Base-by-base conservation (phyloP, 1,284 basidiomycete species). In the Rhodotorula sp. region DNA sequence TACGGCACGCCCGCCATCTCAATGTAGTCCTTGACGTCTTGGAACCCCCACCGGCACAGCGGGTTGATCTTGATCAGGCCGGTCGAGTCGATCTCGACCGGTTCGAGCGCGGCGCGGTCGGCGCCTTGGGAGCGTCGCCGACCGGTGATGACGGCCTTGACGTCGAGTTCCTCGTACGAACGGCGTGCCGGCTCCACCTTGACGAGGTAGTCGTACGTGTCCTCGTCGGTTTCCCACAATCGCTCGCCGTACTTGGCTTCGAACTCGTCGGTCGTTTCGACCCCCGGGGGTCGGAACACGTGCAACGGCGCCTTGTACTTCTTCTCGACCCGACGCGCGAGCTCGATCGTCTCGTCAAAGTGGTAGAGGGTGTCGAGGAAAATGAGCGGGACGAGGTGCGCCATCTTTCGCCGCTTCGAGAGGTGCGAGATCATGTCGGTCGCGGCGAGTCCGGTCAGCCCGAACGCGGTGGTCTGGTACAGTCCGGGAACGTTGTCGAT, bases 301-400 rank as follows among this genome's bases (percentile, higher is more conserved):
- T 91, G 86, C 56, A 98, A 85, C 3, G 87, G 85, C 34, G 89
- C 85, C 39, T 85, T 83, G 81, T 99, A 99, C 76, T 86, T 88
- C 78, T 86, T 83, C 79, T 90, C 88, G 18, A 93, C 91, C 49
- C 89, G 88, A 67, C 90, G 86, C 3, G 95, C 90, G 58, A 99
- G 87, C 74, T 90, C 88, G 77, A 96, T 88, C 8, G 96, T 99
- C 84, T 97, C 93, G 4, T 87, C 85, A 82, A 99, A 98, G 84
- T 99, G 97, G 82, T 98, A 95, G 16, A 99, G 86, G 0, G 96
- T 98, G 84, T 99, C 96, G 80, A 97, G 83, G 84, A 97, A 97
- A 83, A 97, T 93, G 48, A 85, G 76, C 3, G 84, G 83, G 21
- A 85, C 83, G 51, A 83, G 79, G 77, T 85, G 83, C 26, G 69